phyloP scores from a whole-genome alignment of 2,329 filamentous ascomycete genomes.

The Pseudocercospora eumusae region DNA sequence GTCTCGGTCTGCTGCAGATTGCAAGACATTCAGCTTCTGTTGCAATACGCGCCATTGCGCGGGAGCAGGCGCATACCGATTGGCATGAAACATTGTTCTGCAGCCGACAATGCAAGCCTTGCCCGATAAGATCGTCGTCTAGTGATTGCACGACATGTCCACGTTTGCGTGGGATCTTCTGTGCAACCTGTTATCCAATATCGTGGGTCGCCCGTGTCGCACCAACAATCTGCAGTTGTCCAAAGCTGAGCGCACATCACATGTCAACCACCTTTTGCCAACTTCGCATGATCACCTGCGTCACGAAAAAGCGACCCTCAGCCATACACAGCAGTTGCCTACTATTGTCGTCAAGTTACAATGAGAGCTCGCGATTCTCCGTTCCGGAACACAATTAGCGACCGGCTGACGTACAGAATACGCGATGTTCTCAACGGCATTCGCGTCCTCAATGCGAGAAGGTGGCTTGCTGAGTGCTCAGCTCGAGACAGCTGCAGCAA shows the following conservation, averaged over 20 bases:
- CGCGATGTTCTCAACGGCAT: not conserved
- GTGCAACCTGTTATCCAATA: not conserved
- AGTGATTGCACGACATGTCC: slow-evolving; percentile 2
- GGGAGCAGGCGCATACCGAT: not conserved
- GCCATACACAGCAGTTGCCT: slow-evolving; percentile 1
- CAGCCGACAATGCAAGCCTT: not conserved
- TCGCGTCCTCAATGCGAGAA: slow-evolving; percentile 2
- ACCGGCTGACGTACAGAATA: slow-evolving; percentile 1
- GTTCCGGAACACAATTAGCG: not conserved
- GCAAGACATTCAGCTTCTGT: not conserved
- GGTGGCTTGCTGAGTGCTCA: not conserved
- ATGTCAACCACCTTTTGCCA: not conserved
- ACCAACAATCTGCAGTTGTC: not conserved
- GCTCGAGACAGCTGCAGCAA: not conserved
- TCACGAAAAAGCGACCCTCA: not conserved
- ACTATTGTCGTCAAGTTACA: not conserved
- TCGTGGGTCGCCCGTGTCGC: not conserved
- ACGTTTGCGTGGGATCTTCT: not conserved
- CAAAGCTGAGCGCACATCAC: not conserved
- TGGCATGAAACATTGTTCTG: slow-evolving; percentile 1
- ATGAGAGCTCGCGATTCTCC: not conserved
- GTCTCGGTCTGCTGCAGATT: not conserved
- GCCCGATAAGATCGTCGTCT: slow-evolving; percentile 3
- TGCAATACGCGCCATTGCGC: not conserved
- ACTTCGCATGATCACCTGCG: not conserved